Evolutionary conservation across 176 grass and related monocot genomes (phyloP).

Genomic region (Rhynchospora tenuis): DNA sequence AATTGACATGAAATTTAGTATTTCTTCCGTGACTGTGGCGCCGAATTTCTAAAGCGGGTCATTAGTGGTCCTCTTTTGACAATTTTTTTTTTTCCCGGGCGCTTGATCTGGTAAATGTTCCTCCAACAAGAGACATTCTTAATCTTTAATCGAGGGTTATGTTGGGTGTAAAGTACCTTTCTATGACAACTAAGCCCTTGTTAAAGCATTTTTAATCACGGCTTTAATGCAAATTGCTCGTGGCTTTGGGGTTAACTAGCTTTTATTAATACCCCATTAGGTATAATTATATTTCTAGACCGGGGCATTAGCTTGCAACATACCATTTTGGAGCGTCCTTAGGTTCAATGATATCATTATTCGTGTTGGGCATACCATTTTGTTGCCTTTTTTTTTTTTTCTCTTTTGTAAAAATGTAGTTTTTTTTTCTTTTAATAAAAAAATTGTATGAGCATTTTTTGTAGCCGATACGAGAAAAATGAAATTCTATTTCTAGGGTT

Average conservation of each 20-base stretch:
- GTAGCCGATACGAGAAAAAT: too few relatives aligned
- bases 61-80: neutral
- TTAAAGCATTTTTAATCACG: neutral
- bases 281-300: neutral
- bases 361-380: too few relatives aligned
- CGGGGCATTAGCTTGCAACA: neutral
- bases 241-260: neutral
- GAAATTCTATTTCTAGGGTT: too few relatives aligned
- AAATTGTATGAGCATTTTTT: too few relatives aligned
- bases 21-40: neutral
- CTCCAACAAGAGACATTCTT: conserved; percentile 17
- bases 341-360: neutral
- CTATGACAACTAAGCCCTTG: conserved; percentile 6
- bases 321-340: neutral
- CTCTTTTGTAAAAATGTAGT: too few relatives aligned
- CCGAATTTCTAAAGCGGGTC: neutral
- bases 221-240: neutral
- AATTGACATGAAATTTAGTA: neutral
- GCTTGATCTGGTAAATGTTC: conserved; percentile 4
- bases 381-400: too few relatives aligned
- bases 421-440: too few relatives aligned
- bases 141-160: conserved; percentile 16
- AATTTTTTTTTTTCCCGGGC: neutral
- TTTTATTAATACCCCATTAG: neutral
- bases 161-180: conserved; percentile 14